Percentiles rank a stretch among this genome's conserved stretches.
Conservation (phyloP, 1,284 basidiomycete species). For the Filobasidium uniguttulatum region DNA sequence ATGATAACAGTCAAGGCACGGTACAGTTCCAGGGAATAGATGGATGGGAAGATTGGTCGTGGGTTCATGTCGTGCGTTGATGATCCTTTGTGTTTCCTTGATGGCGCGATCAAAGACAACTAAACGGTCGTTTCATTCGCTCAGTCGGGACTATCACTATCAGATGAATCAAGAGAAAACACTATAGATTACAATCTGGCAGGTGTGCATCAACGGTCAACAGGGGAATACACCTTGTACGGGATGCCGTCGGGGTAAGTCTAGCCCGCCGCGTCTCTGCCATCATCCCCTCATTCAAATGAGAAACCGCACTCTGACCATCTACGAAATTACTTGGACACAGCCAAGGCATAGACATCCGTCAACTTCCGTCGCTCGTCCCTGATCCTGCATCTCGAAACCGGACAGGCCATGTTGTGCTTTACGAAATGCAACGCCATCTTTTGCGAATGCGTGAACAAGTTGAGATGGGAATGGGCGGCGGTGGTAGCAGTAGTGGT, state of each 20-base stretch:
- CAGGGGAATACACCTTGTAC: conserved; percentile 64
- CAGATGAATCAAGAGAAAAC: conserved; percentile 4
- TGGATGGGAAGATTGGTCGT: conserved; percentile 22
- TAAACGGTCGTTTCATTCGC: too few species aligned
- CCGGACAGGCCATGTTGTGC: conserved; percentile 49
- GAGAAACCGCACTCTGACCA: conserved; percentile 43
- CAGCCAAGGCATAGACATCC: conserved; percentile 10
- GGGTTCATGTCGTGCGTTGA: conserved; percentile 19
- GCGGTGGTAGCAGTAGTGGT: not conserved
- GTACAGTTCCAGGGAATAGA: not conserved
- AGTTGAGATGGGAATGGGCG: not conserved
- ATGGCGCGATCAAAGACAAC: not conserved
- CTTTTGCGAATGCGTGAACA: not conserved
- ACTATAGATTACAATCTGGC: conserved; percentile 28
- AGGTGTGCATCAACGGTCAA: conserved; percentile 60
- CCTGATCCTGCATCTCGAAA: conserved; percentile 44
- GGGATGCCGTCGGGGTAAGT: conserved; percentile 53
- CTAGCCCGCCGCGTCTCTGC: not conserved
- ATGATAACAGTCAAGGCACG: not conserved
- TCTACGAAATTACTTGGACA: conserved; percentile 44
- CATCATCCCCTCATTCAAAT: not conserved
- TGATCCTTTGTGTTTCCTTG: not conserved
- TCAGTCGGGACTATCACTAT: too few species aligned
- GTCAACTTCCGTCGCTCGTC: conserved; percentile 45
- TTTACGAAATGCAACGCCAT: conserved; percentile 46